Evolutionary conservation across 441 rosid species (phyloP), one percentile per base, ranked within the genome.

Genomic region (Brassica hybrid): DNA sequence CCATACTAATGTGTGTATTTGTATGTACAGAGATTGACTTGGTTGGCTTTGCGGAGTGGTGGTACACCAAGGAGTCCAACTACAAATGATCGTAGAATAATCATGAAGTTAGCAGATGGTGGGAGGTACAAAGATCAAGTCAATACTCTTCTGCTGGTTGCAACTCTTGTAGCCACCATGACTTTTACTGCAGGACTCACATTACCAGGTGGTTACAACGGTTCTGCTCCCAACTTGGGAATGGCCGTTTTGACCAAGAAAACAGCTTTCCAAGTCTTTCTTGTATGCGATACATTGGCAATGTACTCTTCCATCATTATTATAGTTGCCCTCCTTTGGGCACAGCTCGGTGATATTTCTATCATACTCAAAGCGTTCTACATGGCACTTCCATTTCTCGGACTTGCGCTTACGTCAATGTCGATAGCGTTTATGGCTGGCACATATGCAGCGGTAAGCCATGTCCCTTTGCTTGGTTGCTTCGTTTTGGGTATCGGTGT

Each of bases 401-500:
- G 30, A 19, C 27, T 57, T 18, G 27, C 61, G 23, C 61, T 57
- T 19, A 57, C 61, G 9, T 57, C 27, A 18, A 57, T 57, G 61
- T 57, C 7, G n/a, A 9, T 57, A 19, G 61, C 61, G 27, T 57
- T 56, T 75, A 64, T 81, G 75, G 74, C 71, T 18, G 75, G 68
- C 19, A 21, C 62, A n/a, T 25, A 34, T 32, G 38, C 60, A 2
- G 70, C 34, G 17, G 76, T 75, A 9, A 79, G 72, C 57, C 34
- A 74, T 10, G 34, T 65, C 27, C 61, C 71, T 2, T 56, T 52
- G 72, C 78, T 73, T 68, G 27, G 62, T 7, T 13, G 17, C 36
- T 12, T 75, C 34, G 3, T 80, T 8, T 50, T 75, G 14, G 65
- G 23, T 12, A 16, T 70, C 12, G 54, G 45, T 19, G 0, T 65